Base-by-base conservation (phyloP, 2,329 filamentous ascomycete genomes). In the Sclerotinia borealis region DNA sequence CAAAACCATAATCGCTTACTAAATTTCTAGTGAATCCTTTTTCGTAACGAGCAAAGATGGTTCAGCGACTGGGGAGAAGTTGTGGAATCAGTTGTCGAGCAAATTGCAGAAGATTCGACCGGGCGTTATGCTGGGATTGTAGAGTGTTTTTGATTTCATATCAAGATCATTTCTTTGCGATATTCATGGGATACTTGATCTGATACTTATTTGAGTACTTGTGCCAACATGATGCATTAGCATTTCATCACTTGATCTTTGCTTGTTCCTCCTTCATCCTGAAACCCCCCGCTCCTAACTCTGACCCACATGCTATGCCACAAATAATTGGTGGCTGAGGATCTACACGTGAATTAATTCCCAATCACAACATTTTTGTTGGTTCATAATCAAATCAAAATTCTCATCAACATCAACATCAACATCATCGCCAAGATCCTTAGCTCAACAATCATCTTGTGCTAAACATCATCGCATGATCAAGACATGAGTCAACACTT, bases 31-130 rank as follows among this genome's bases (percentile, higher is more conserved):
- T 27, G 15, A 49, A 11, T n/a, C 31, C 0, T 9, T 19, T 4
- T 78, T 80, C 63, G 77, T 80, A 13, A 72, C 66, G 15, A 77
- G 77, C 37, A 68, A 72, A 6, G 76, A 79, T 8, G 79, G 80
- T 0, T 66, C 69, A 31, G 65, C 67, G 51, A 69, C 74, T n/a
- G 75, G 77, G 51, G 65, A 73, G 58, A 76, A 72, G 64, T 64
- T 82, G 0, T 83, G 79, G 78, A 69, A 67, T 3, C 79, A 82
- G 68, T 56, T 83, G 59, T 68, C 67, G 7, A 66, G 59, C 9
- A 79, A 78, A 31, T 60, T 81, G 63, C 78, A 82, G 65, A 66
- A 58, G 2, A 76, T 81, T 48, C 63, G 75, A 60, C 78, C 79
- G 2, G 79, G 77, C 4, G 13, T 66, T 8, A 39, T 25, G 17